Conservation (phyloP, 129 eudicot species). For the Smallanthus sonchifolius region DNA sequence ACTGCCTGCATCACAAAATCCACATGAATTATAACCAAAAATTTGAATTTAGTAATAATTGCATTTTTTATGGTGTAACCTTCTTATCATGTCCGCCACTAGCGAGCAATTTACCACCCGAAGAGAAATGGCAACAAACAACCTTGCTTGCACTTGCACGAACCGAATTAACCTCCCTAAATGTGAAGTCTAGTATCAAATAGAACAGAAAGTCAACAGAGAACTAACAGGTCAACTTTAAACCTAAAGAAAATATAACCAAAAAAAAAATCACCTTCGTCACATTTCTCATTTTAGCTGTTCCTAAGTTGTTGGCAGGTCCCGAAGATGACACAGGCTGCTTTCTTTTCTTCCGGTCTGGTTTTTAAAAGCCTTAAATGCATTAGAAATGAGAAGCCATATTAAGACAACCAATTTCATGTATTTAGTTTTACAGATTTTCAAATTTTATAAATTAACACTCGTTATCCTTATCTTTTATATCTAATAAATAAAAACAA, state of each 20-base stretch:
- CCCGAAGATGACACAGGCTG: constrained; percentile 93
- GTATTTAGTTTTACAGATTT: constrained; percentile 58
- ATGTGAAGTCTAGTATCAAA: constrained; percentile 61
- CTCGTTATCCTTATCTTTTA: too few relatives aligned
- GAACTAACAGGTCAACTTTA: not conserved
- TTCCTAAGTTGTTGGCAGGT: constrained; percentile 97
- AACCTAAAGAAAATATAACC: not conserved
- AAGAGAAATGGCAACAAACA: constrained; percentile 91
- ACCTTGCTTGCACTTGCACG: constrained; percentile 89
- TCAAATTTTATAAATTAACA: too few relatives aligned
- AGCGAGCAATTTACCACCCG: constrained; percentile 95
- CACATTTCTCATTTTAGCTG: constrained; percentile 72
- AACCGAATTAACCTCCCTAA: constrained; percentile 73
- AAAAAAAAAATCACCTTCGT: constrained; percentile 55
- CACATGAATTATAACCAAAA: not conserved
- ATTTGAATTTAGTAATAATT: not conserved
- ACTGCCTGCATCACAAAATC: constrained; percentile 66
- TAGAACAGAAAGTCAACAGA: not conserved
- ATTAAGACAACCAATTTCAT: constrained; percentile 17
- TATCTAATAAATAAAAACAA: too few relatives aligned
- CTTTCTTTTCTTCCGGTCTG: constrained; percentile 89
- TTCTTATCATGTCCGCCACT: constrained; percentile 97
- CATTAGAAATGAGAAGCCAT: constrained; percentile 24
- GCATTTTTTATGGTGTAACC: constrained; percentile 34
- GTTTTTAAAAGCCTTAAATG: constrained; percentile 48